A percentile compares a stretch with the other conserved stretches of the same genome.
These are phyloP conservation scores for Orobanche coerulescens DNA, from an alignment of 257 asterid species.

Conservation along the genomic window DNA sequence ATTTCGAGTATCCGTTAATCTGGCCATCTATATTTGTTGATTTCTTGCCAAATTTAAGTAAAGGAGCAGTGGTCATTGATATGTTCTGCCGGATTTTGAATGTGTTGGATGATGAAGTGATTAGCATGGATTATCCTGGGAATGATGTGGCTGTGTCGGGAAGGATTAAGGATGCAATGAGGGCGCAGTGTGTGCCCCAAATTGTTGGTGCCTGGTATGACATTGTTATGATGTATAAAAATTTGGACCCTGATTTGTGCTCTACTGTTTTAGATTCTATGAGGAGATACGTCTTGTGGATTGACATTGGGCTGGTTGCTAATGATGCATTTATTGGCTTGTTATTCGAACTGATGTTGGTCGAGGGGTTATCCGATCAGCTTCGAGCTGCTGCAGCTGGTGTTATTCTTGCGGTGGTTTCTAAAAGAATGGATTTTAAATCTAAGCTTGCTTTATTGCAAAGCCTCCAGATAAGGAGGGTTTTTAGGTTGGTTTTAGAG, in stretches of 20 bases:
- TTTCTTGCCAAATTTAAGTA: constrained; percentile 59
- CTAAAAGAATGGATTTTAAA: constrained; percentile 80
- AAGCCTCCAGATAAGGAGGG: constrained; percentile 64
- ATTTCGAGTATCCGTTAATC: constrained; percentile 66
- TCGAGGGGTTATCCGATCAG: constrained; percentile 51
- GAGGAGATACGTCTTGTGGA: constrained; percentile 80
- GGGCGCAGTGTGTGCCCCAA: constrained; percentile 81
- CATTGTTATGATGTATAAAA: constrained; percentile 51
- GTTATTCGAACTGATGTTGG: constrained; percentile 72
- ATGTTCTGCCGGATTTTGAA: constrained; percentile 88
- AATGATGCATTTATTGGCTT: constrained; percentile 56
- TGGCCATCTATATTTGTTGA: constrained; percentile 91
- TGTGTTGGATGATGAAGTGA: constrained; percentile 75
- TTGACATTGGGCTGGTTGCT: constrained; percentile 81
- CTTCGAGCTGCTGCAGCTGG: constrained; percentile 74
- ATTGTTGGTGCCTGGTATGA: constrained; percentile 77
- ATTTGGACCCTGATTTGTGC: constrained; percentile 65
- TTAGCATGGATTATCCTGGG: constrained; percentile 71
- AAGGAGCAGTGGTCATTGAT: constrained; percentile 70
- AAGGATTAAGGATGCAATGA: constrained; percentile 85
- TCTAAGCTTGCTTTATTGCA: constrained; percentile 68
- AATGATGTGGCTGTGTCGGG: constrained; percentile 61
- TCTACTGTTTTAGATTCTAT: constrained; percentile 59
- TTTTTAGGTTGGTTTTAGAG: constrained; percentile 55
- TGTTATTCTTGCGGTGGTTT: constrained; percentile 62